Conservation (phyloP, 306 rosid species). For the Sesbania bispinosa region DNA sequence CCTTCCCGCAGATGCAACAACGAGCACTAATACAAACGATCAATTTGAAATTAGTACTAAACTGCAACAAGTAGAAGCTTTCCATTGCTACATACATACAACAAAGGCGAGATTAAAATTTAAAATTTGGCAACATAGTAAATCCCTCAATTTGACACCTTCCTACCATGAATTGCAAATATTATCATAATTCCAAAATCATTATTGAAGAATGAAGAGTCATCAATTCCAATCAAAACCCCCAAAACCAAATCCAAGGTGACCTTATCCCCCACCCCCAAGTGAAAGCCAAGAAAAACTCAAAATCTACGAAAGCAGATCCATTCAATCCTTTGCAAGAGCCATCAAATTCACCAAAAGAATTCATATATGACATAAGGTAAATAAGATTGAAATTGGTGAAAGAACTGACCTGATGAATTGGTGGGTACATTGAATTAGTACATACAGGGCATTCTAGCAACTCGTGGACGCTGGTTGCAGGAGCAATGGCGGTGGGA, state of each 20-base stretch:
- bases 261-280: not conserved
- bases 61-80: not conserved
- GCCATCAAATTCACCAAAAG: constrained; percentile 2
- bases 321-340: not conserved
- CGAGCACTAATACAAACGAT: not conserved
- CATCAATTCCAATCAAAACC: constrained; percentile 8
- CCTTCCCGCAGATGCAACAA: not conserved
- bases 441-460: constrained; percentile 96
- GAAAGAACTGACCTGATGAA: constrained; percentile 66
- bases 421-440: constrained; percentile 97
- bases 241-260: not conserved
- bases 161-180: constrained; percentile 6
- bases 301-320: constrained; percentile 7
- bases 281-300: constrained; percentile 5
- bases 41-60: not conserved
- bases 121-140: constrained; percentile 2
- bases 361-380: not conserved
- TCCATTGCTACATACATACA: not conserved
- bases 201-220: not conserved
- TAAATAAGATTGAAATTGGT: not conserved
- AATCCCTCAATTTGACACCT: constrained; percentile 5
- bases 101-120: not conserved
- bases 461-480: constrained; percentile 95
- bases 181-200: constrained; percentile 14
- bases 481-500: constrained; percentile 65